phyloP scores from a whole-genome alignment of 805 yeast species.

The Suhomyces pyralidae region DNA sequence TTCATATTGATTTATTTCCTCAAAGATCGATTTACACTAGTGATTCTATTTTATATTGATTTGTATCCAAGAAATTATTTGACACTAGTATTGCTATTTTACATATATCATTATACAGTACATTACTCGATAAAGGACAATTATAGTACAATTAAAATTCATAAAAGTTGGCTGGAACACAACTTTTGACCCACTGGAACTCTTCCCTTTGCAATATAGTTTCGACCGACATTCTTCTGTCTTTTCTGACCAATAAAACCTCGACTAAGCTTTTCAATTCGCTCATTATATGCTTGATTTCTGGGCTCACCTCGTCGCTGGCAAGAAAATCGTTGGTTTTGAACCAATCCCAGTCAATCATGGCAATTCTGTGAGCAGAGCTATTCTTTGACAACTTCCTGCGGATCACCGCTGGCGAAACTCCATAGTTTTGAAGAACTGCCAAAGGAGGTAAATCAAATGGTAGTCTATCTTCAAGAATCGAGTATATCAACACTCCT shows the following conservation, averaged over 20 bases:
- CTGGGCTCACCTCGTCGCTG: slow-evolving; percentile 8
- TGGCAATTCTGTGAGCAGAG: slow-evolving; percentile 85
- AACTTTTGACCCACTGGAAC: slow-evolving; percentile 24
- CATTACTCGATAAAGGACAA: not conserved
- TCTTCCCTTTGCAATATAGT: slow-evolving; percentile 14
- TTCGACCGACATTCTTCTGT: slow-evolving; percentile 23
- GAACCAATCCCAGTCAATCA: slow-evolving; percentile 90
- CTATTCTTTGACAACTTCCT: slow-evolving; percentile 46
- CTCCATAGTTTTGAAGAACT: slow-evolving; percentile 24
- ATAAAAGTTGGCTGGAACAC: slow-evolving; percentile 7
- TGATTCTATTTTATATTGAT: not conserved
- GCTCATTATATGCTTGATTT: slow-evolving; percentile 16
- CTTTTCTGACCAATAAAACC: slow-evolving; percentile 35
- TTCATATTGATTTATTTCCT: not conserved
- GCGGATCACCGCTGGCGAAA: slow-evolving; percentile 41
- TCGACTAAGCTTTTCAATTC: slow-evolving; percentile 31
- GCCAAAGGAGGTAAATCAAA: slow-evolving; percentile 77
- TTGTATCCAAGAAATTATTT: not conserved
- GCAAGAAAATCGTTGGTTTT: slow-evolving; percentile 24
- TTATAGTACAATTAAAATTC: not conserved
- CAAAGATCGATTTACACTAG: no score
- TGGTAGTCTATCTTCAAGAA: slow-evolving; percentile 84
- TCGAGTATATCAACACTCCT: slow-evolving; percentile 84
- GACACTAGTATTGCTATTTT: not conserved
- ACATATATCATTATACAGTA: not conserved